Conservation (phyloP, 2,329 filamentous ascomycete genomes). For the Diaporthe vexans region DNA sequence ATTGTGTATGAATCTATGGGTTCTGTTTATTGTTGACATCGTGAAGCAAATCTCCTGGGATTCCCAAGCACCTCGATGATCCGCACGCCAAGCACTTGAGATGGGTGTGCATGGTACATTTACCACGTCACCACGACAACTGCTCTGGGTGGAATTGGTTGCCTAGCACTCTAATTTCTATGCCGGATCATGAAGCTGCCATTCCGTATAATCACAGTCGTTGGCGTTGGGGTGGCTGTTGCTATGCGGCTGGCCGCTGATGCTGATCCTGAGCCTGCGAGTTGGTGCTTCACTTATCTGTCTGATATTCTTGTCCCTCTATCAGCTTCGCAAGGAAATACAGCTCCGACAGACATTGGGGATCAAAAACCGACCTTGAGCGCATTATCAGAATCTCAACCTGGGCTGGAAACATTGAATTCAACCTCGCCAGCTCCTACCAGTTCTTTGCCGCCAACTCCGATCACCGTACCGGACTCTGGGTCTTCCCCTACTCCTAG, state of each 20-base stretch:
- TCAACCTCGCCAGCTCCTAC: background rate
- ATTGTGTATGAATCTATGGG: background rate
- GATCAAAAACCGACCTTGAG: too few species aligned
- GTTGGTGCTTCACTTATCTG: slow-evolving; percentile 1
- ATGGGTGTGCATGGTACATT: background rate
- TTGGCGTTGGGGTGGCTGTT: too few species aligned
- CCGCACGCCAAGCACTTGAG: too few species aligned
- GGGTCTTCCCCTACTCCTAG: background rate
- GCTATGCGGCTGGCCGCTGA: too few species aligned
- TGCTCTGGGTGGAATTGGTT: too few species aligned
- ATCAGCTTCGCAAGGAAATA: background rate
- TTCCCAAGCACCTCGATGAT: background rate
- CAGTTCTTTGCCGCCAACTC: background rate
- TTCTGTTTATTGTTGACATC: background rate
- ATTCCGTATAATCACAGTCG: too few species aligned
- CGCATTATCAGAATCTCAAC: background rate
- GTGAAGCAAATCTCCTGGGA: background rate
- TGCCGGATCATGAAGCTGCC: too few species aligned
- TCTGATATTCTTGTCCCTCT: background rate
- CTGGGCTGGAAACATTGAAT: background rate
- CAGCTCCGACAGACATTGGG: background rate
- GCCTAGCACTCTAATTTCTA: too few species aligned
- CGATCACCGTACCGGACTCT: too few species aligned
- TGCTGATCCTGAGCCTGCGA: background rate
- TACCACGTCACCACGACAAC: too few species aligned